phyloP scores from a whole-genome alignment of 1,284 basidiomycete genomes.

The Vanrija humicola region DNA sequence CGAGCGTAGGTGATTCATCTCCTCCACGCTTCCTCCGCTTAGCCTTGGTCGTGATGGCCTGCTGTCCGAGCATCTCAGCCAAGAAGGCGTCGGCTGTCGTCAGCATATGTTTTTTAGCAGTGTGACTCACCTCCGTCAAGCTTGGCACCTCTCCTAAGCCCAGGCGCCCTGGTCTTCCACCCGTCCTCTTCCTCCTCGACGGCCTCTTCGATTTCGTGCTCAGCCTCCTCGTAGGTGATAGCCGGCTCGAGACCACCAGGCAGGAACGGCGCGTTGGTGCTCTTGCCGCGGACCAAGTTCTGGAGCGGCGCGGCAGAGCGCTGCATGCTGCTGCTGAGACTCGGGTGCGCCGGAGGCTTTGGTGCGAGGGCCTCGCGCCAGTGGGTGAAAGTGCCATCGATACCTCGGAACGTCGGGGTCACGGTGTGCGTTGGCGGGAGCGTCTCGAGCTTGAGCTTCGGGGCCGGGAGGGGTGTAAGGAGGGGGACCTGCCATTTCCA shows the following conservation, averaged over 20 bases:
- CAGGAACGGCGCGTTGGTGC: conserved; percentile 84
- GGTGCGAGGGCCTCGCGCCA: conserved; percentile 62
- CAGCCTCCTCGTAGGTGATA: conserved; percentile 21
- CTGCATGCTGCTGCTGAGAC: conserved; percentile 76
- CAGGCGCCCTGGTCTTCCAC: conserved; percentile 45
- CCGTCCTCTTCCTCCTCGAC: conserved; percentile 42
- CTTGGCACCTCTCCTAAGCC: conserved; percentile 36
- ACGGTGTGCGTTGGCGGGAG: conserved; percentile 73
- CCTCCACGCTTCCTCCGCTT: conserved; percentile 34
- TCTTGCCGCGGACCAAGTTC: conserved; percentile 88
- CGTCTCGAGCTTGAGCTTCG: conserved; percentile 61
- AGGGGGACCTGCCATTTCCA: conserved; percentile 44
- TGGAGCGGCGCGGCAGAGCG: conserved; percentile 71
- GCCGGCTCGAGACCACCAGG: conserved; percentile 69
- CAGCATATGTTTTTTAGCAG: background rate
- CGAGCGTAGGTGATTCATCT: conserved; percentile 32
- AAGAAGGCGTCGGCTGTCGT: conserved; percentile 43
- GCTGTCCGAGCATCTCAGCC: conserved; percentile 40
- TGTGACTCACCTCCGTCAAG: conserved; percentile 38
- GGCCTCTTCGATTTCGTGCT: conserved; percentile 41
- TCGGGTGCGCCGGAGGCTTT: conserved; percentile 54
- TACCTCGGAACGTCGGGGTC: conserved; percentile 69
- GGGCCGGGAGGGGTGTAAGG: conserved; percentile 32
- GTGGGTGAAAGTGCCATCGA: conserved; percentile 73
- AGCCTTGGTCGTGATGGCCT: conserved; percentile 37